Conservation (phyloP, 805 yeast species). For the Torulaspora franciscae region DNA sequence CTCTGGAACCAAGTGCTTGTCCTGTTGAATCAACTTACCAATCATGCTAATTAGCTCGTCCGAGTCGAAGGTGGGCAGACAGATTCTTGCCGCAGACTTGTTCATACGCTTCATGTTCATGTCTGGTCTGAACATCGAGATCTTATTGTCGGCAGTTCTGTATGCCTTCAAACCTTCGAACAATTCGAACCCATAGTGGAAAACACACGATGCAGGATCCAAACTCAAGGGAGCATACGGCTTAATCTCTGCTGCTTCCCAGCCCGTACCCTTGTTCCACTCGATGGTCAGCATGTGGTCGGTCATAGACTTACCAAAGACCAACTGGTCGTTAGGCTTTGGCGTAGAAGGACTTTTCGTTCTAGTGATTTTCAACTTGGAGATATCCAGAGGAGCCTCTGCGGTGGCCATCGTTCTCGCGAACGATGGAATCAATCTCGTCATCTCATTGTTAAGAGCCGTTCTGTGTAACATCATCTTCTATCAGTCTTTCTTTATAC, state of each 20-base stretch:
- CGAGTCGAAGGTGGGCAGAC: slow-evolving; percentile 79
- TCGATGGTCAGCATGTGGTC: slow-evolving; percentile 84
- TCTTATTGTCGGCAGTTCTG: slow-evolving; percentile 52
- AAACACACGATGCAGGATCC: slow-evolving; percentile 86
- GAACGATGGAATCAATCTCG: slow-evolving; percentile 5
- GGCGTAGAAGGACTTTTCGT: slow-evolving; percentile 48
- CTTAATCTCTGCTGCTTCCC: slow-evolving; percentile 83
- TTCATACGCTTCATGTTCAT: slow-evolving; percentile 91
- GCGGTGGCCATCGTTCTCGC: slow-evolving; percentile 19
- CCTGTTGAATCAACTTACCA: slow-evolving; percentile 69
- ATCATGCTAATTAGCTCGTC: slow-evolving; percentile 72
- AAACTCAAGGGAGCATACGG: slow-evolving; percentile 74
- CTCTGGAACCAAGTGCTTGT: slow-evolving; percentile 72
- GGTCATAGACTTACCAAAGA: slow-evolving; percentile 73
- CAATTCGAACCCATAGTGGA: slow-evolving; percentile 92
- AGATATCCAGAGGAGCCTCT: slow-evolving; percentile 48
- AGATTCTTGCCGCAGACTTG: slow-evolving; percentile 80
- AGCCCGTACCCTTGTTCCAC: slow-evolving; percentile 73
- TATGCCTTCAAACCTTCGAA: slow-evolving; percentile 97
- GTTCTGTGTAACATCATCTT: slow-evolving; percentile 15
- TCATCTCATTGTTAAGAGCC: slow-evolving; percentile 1
- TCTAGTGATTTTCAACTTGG: slow-evolving; percentile 47
- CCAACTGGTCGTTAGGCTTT: slow-evolving; percentile 56
- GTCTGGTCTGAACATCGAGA: slow-evolving; percentile 86
- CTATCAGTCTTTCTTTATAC: background rate